Percentiles rank a stretch among this genome's conserved stretches.
phyloP scores from a whole-genome alignment of 129 eudicot genomes.

The Scalesia atractyloides region DNA sequence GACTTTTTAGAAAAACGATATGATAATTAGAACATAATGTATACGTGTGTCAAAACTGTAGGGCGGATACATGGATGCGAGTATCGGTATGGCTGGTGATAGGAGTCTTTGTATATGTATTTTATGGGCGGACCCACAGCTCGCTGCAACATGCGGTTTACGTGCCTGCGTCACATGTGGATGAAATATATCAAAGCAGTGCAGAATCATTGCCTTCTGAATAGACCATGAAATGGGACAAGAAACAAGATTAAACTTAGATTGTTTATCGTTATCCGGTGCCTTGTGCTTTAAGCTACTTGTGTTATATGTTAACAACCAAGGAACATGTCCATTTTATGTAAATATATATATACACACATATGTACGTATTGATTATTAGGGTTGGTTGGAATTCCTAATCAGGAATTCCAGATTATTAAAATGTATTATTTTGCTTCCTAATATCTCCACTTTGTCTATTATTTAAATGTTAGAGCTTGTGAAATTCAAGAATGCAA shows the following conservation, averaged over 20 bases:
- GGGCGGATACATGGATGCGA: constrained; percentile 80
- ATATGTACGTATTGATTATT: constrained; percentile 1
- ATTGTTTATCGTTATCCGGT: constrained; percentile 7
- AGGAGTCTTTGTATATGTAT: constrained; percentile 63
- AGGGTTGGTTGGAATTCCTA: constrained; percentile 13
- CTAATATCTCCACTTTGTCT: neutral
- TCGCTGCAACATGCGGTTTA: constrained; percentile 74
- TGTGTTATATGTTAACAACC: constrained; percentile 19
- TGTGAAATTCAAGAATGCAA: neutral
- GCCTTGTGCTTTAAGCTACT: constrained; percentile 15
- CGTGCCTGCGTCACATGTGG: constrained; percentile 88
- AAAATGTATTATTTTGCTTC: constrained; percentile 18
- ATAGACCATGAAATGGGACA: constrained; percentile 12
- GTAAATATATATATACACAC: constrained; percentile 22
- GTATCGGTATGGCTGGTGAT: constrained; percentile 81
- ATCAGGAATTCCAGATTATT: constrained; percentile 23
- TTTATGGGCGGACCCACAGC: constrained; percentile 87
- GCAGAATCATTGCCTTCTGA: constrained; percentile 42
- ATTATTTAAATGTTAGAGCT: neutral
- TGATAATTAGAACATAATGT: neutral
- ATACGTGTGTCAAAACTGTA: constrained; percentile 32
- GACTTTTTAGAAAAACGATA: neutral
- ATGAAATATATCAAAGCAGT: constrained; percentile 76
- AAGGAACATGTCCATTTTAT: constrained; percentile 24
- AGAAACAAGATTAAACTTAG: constrained; percentile 22